These are phyloP conservation scores for Sugiyamaella paludigena DNA, from an alignment of 1,139 yeast genomes.

Conservation along the genomic window DNA sequence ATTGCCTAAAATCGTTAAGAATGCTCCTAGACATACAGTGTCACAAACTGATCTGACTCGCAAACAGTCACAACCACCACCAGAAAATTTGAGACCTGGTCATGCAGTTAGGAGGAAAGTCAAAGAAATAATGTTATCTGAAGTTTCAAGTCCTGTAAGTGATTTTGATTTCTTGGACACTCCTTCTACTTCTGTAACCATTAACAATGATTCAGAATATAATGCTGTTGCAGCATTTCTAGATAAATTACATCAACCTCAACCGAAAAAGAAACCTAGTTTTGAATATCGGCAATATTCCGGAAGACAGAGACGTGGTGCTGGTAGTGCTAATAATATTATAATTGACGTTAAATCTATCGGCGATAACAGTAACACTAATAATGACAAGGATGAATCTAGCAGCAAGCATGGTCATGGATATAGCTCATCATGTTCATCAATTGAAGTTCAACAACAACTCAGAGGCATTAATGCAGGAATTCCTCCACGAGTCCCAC, in stretches of 20 bases:
- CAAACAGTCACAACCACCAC: slow-evolving; percentile 1
- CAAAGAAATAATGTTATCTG: neutral
- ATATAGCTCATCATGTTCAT: slow-evolving; percentile 4
- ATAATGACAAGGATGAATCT: neutral
- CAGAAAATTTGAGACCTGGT: neutral
- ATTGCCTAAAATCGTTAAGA: slow-evolving; percentile 11
- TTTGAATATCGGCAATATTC: slow-evolving; percentile 16
- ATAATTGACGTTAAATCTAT: too few relatives aligned
- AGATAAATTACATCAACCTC: slow-evolving; percentile 7
- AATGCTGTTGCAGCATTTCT: slow-evolving; percentile 1
- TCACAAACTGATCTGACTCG: slow-evolving; percentile 3
- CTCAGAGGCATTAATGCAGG: slow-evolving; percentile 26
- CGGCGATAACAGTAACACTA: neutral
- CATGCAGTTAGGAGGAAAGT: neutral
- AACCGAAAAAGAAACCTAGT: slow-evolving; percentile 16
- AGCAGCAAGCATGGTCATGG: neutral
- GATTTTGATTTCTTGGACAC: slow-evolving; percentile 12
- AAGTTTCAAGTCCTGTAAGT: neutral
- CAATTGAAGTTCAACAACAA: slow-evolving; percentile 7
- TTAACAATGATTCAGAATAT: neutral
- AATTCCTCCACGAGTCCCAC: slow-evolving; percentile 33
- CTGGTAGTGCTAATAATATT: too few relatives aligned
- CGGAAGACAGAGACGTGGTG: neutral
- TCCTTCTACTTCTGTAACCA: neutral
- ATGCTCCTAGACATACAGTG: slow-evolving; percentile 8